These are phyloP conservation scores for Rubus idaeus DNA, from an alignment of 306 rosid species.

Conservation along the genomic window DNA sequence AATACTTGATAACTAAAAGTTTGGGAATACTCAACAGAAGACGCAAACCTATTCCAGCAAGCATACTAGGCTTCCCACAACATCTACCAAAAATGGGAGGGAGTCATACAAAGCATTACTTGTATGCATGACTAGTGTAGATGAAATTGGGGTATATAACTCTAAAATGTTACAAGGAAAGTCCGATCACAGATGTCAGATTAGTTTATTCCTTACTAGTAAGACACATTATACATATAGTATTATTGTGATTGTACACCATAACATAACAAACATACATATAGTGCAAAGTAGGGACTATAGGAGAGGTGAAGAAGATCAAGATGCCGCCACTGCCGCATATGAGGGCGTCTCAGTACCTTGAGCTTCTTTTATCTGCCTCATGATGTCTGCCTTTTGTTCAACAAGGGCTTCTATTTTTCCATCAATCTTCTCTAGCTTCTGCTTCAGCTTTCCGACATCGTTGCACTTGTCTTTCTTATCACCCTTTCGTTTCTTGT, in stretches of 20 bases:
- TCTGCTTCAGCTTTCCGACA: constrained; percentile 49
- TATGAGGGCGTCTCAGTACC: constrained; percentile 22
- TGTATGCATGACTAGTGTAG: too few species aligned
- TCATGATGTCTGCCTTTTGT: constrained; percentile 43
- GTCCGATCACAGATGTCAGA: neutral
- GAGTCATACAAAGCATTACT: too few species aligned
- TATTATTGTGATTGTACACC: too few species aligned
- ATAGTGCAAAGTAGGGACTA: neutral
- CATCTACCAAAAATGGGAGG: too few species aligned
- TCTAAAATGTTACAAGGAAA: neutral
- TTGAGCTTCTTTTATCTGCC: constrained; percentile 63
- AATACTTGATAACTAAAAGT: too few species aligned
- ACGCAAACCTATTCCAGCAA: too few species aligned
- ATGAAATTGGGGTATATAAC: too few species aligned
- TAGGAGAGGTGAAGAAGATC: neutral
- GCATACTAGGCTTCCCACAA: too few species aligned
- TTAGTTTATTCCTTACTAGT: neutral
- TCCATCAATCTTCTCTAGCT: constrained; percentile 52
- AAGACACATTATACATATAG: neutral
- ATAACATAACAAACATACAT: neutral
- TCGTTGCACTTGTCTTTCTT: constrained; percentile 46
- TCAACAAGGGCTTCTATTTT: constrained; percentile 53
- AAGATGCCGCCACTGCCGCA: constrained; percentile 7
- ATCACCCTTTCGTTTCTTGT: constrained; percentile 47
- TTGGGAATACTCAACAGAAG: too few species aligned